Percentiles rank a stretch among this genome's conserved stretches.
Evolutionary conservation across 2,329 filamentous ascomycete species (phyloP).

Genomic region (Aspergillaceae sp.): DNA sequence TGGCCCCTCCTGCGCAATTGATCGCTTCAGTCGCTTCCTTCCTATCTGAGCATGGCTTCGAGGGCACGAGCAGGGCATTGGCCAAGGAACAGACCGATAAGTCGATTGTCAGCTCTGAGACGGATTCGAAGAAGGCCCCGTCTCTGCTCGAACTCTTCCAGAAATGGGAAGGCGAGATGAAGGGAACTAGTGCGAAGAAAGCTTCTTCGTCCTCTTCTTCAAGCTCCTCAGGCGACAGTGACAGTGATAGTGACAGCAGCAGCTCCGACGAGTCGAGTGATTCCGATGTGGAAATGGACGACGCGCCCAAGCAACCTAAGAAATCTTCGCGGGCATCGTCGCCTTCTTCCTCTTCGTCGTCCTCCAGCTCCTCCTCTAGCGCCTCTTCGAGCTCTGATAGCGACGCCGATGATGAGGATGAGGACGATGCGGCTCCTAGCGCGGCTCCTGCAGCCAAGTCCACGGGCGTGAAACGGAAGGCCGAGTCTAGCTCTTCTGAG

Average conservation of each 20-base stretch:
- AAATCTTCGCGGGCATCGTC: slow-evolving; percentile 21
- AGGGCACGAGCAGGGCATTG: slow-evolving; percentile 53
- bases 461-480: slow-evolving; percentile 53
- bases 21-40: slow-evolving; percentile 60
- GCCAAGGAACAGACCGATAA: slow-evolving; percentile 48
- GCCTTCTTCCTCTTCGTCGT: slow-evolving; percentile 23
- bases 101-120: slow-evolving; percentile 11
- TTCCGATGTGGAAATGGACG: slow-evolving; percentile 37
- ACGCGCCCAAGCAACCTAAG: slow-evolving; percentile 29
- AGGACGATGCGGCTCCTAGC: slow-evolving; percentile 42
- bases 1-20: slow-evolving; percentile 50
- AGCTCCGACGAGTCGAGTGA: slow-evolving; percentile 30
- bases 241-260: slow-evolving; percentile 22
- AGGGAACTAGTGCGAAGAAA: slow-evolving; percentile 5
- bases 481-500: slow-evolving; percentile 35
- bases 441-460: slow-evolving; percentile 17
- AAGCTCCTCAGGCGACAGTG: slow-evolving; percentile 11
- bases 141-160: slow-evolving; percentile 36
- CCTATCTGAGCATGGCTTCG: slow-evolving; percentile 57
- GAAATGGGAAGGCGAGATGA: slow-evolving; percentile 14
- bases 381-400: slow-evolving; percentile 38
- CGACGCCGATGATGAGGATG: slow-evolving; percentile 44
- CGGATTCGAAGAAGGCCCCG: slow-evolving; percentile 23
- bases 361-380: slow-evolving; percentile 27
- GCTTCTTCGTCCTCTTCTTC: slow-evolving; percentile 9